Evolutionary conservation across 75 land plant species (phyloP).

Genomic region (Pinus taeda): DNA sequence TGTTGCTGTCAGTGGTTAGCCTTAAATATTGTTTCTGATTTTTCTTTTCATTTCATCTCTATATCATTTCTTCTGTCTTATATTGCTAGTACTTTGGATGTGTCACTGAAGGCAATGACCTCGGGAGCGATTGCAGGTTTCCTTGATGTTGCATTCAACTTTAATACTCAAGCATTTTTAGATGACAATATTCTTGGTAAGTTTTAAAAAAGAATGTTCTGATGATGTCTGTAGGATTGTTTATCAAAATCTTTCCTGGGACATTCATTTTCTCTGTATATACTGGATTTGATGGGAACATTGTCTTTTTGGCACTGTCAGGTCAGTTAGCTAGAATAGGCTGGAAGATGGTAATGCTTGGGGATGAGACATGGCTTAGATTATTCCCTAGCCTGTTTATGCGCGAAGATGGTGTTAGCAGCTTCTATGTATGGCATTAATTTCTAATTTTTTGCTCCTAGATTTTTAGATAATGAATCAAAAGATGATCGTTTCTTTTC

Average conservation of each 20-base stretch:
- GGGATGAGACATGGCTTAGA: conserved; percentile 96
- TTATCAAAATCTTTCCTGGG: conserved; percentile 1
- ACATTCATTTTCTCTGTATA: conserved; percentile 5
- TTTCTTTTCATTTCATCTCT: neutral
- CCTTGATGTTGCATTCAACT: conserved; percentile 91
- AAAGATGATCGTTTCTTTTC: neutral
- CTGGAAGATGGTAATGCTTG: conserved; percentile 88
- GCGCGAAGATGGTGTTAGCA: conserved; percentile 93
- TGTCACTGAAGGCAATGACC: conserved; percentile 68
- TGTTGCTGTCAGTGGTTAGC: neutral
- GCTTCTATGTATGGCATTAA: conserved; percentile 72
- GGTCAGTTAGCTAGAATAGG: conserved; percentile 72
- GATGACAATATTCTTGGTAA: conserved; percentile 92
- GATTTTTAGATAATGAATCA: neutral
- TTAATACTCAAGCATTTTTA: conserved; percentile 79
- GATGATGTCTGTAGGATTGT: neutral
- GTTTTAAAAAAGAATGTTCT: conserved; percentile 14
- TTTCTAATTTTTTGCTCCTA: neutral
- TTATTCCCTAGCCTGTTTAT: conserved; percentile 75
- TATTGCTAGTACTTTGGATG: neutral
- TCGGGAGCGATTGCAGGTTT: conserved; percentile 95
- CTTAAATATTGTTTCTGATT: neutral
- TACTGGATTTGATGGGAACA: neutral
- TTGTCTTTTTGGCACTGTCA: conserved; percentile 19
- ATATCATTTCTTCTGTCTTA: neutral